Conservation (phyloP, 1,139 yeast genomes). For the Blastobotrys malaysiensis region DNA sequence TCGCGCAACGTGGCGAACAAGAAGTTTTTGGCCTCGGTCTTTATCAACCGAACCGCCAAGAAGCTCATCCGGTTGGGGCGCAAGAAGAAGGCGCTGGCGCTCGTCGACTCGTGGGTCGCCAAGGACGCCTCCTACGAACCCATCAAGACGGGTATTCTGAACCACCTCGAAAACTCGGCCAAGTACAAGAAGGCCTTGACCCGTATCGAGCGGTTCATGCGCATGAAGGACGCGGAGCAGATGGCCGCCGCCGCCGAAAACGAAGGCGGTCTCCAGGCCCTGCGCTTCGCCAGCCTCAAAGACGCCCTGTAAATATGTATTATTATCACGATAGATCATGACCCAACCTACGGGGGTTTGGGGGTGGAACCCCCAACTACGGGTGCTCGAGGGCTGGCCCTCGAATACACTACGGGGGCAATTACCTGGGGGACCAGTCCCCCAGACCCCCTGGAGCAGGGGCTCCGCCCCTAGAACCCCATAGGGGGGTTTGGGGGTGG, state of each 20-base stretch:
- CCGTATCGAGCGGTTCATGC: neutral
- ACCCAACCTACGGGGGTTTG: no score
- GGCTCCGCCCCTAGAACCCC: no score
- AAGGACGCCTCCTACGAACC: slow-evolving; percentile 15
- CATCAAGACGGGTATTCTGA: slow-evolving; percentile 12
- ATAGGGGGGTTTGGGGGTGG: no score
- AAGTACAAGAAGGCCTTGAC: neutral
- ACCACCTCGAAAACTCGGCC: slow-evolving; percentile 17
- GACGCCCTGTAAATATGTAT: neutral
- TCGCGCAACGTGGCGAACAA: slow-evolving; percentile 3
- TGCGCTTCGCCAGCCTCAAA: neutral
- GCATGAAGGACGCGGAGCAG: neutral
- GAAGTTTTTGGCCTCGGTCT: slow-evolving; percentile 11
- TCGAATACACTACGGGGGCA: neutral
- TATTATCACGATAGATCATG: slow-evolving; percentile 1
- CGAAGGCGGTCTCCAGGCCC: neutral
- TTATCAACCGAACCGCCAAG: slow-evolving; percentile 15
- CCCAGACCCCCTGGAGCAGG: no score
- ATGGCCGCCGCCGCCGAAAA: neutral
- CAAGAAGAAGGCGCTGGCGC: slow-evolving; percentile 17
- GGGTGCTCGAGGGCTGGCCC: neutral
- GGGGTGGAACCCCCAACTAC: no score
- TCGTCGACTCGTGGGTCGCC: slow-evolving; percentile 17
- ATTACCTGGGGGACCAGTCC: no score
- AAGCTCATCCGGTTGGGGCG: slow-evolving; percentile 18